These are phyloP conservation scores for Chaetoceros muelleri DNA, from an alignment of 108 stramenopile species.

Conservation along the genomic window DNA sequence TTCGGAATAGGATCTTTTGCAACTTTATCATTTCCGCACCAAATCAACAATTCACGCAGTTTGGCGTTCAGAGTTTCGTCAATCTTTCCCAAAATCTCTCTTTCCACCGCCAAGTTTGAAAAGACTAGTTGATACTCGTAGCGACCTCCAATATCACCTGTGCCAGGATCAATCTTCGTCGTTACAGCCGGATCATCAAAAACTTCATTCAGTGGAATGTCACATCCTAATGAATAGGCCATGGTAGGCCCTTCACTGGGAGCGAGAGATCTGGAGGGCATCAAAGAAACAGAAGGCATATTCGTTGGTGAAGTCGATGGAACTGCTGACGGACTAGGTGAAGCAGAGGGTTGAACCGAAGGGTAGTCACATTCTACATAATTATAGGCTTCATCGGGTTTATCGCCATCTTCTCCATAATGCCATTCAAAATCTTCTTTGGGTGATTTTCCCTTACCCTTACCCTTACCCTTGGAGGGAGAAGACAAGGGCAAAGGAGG, in stretches of 20 bases:
- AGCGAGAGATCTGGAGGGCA: neutral
- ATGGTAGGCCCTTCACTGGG: neutral
- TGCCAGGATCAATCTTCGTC: neutral
- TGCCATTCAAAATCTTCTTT: neutral
- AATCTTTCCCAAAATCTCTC: neutral
- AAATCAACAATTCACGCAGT: neutral
- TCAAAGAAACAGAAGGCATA: neutral
- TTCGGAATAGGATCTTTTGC: neutral
- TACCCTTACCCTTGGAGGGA: neutral
- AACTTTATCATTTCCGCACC: neutral
- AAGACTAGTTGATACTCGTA: neutral
- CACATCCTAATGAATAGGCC: neutral
- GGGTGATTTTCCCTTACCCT: neutral
- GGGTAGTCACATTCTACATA: neutral
- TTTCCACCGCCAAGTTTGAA: neutral
- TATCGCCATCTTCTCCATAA: neutral
- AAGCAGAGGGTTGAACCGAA: neutral
- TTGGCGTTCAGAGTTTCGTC: neutral
- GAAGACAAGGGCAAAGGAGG: neutral
- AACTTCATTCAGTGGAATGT: too few species aligned
- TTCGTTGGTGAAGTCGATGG: neutral
- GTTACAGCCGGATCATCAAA: neutral
- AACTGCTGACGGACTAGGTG: neutral
- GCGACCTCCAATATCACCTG: neutral
- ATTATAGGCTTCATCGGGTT: neutral